Conservation (phyloP, 139 green algal species). For the Asterochloris sp. region DNA sequence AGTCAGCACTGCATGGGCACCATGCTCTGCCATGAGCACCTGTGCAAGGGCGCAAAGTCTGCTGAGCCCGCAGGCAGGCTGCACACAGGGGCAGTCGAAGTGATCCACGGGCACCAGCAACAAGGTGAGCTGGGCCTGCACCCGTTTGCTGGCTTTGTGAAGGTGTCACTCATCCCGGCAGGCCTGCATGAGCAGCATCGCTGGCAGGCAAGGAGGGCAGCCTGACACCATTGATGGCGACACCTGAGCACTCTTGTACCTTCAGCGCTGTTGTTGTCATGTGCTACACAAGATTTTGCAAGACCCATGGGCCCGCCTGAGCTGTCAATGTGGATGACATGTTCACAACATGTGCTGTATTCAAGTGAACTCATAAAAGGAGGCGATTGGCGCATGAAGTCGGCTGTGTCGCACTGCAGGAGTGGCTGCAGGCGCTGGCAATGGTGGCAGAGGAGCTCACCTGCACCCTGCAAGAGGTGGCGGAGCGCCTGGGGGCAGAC, state of each 20-base stretch:
- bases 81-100: background rate
- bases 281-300: background rate
- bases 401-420: background rate
- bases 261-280: background rate
- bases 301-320: background rate
- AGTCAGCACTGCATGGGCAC: background rate
- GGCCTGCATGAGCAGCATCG: no score
- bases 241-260: background rate
- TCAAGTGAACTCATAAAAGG: background rate
- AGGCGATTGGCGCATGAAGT: background rate
- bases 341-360: background rate
- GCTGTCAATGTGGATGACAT: background rate
- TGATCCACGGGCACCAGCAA: no score
- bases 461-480: conserved; percentile 8
- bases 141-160: no score
- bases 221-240: background rate
- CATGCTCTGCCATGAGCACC: background rate
- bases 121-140: no score
- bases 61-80: background rate
- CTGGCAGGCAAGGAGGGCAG: no score
- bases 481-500: conserved; percentile 12
- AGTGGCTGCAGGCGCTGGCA: conserved; percentile 6
- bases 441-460: conserved; percentile 12
- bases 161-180: no score
- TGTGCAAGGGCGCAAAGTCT: background rate